phyloP scores from a whole-genome alignment of 2,329 filamentous ascomycete species.

The Diaporthe australafricana region DNA sequence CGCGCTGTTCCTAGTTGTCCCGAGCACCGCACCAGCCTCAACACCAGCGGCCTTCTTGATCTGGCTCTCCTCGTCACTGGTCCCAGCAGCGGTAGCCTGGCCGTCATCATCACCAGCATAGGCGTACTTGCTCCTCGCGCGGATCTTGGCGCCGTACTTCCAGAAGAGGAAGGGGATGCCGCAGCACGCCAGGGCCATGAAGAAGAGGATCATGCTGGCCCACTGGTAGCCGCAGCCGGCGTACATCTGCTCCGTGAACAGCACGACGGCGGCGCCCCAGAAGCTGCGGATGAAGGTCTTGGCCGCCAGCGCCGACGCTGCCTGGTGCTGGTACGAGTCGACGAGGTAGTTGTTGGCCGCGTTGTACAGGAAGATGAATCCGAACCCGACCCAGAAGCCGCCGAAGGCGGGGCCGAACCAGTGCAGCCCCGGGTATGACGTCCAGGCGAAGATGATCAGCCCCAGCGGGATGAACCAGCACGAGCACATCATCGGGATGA shows the following conservation, averaged over 20 bases:
- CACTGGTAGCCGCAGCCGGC: conserved; percentile 78
- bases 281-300: conserved; percentile 85
- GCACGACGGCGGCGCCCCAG: conserved; percentile 81
- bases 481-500: conserved; percentile 85
- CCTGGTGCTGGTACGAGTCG: conserved; percentile 75
- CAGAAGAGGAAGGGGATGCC: conserved; percentile 87
- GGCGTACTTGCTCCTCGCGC: conserved; percentile 77
- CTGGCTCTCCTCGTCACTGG: conserved; percentile 52
- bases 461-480: conserved; percentile 78
- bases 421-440: conserved; percentile 71
- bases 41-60: conserved; percentile 18
- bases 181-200: conserved; percentile 82
- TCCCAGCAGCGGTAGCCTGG: conserved; percentile 26
- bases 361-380: conserved; percentile 88
- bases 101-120: conserved; percentile 71
- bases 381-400: conserved; percentile 79
- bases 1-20: not conserved
- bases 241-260: conserved; percentile 89
- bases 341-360: conserved; percentile 80
- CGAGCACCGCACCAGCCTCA: conserved; percentile 20
- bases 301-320: conserved; percentile 82
- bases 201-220: conserved; percentile 79
- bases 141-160: conserved; percentile 78
- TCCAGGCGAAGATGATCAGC: conserved; percentile 70
- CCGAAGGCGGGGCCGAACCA: conserved; percentile 81